These are phyloP conservation scores for Oryza rufipogon DNA, from an alignment of 176 grass and related monocot species.

Conservation along the genomic window DNA sequence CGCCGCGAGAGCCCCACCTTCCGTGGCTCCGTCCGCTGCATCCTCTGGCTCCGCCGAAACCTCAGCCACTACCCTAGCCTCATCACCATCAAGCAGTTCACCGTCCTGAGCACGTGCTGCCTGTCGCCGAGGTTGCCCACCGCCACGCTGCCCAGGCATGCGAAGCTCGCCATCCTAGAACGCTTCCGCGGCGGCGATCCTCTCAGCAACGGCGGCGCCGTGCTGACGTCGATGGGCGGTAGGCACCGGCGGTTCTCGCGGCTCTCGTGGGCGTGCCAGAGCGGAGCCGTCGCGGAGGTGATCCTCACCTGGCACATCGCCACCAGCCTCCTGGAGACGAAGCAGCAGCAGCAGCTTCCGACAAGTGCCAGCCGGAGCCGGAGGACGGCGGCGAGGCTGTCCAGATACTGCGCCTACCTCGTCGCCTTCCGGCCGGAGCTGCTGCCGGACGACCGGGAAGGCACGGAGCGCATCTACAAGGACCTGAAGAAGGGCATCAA, in stretches of 20 bases:
- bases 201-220: too few species aligned
- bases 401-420: conserved; percentile 19
- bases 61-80: too few species aligned
- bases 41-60: background rate
- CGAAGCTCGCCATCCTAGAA: background rate
- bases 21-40: background rate
- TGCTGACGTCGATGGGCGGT: too few species aligned
- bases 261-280: background rate
- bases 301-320: conserved; percentile 33
- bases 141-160: background rate
- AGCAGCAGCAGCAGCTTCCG: background rate
- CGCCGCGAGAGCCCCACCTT: too few species aligned
- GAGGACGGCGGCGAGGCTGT: background rate
- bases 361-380: too few species aligned
- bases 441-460: conserved; percentile 12
- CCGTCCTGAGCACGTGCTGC: background rate
- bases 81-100: background rate
- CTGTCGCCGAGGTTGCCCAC: background rate
- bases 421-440: conserved; percentile 23
- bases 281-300: conserved; percentile 10
- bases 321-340: background rate
- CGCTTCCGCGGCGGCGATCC: background rate
- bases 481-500: background rate
- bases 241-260: too few species aligned
- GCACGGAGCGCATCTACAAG: background rate